Percentiles rank a stretch among this genome's conserved stretches.
Evolutionary conservation across 1,284 basidiomycete species (phyloP).

Genomic region (Rhodotorula sp.): DNA sequence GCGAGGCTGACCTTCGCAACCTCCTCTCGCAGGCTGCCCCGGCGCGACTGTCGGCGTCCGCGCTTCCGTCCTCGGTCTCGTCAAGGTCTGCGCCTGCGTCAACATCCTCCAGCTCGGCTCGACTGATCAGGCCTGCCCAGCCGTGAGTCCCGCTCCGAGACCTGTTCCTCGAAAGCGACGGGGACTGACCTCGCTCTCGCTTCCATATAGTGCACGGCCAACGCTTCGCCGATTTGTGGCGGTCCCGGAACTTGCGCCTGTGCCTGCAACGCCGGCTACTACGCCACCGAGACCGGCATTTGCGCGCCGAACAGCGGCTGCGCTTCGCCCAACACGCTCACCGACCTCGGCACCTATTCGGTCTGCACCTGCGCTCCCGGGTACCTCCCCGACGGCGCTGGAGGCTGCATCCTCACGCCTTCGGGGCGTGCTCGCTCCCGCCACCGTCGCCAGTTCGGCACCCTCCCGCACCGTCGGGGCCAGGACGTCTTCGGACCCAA

Average conservation of each 20-base stretch:
- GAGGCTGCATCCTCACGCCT: constrained; percentile 16
- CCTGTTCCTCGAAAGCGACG: neutral
- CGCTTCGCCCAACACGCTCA: constrained; percentile 8
- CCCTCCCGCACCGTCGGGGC: neutral
- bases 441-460: constrained; percentile 14
- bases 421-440: constrained; percentile 17
- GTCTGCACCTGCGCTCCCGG: constrained; percentile 17
- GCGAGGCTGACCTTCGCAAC: neutral
- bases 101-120: constrained; percentile 9
- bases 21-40: constrained; percentile 1
- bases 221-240: constrained; percentile 21
- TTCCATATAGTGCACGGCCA: constrained; percentile 11
- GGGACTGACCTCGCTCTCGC: neutral
- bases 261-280: constrained; percentile 20
- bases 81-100: constrained; percentile 23
- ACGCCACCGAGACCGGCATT: constrained; percentile 1
- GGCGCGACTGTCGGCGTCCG: constrained; percentile 17
- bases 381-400: constrained; percentile 10
- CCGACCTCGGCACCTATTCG: neutral
- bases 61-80: constrained; percentile 8
- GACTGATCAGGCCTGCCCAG: constrained; percentile 1
- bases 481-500: constrained; percentile 18
- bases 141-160: neutral
- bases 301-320: constrained; percentile 15
- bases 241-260: constrained; percentile 17